Base-by-base conservation (phyloP, 345 rosid genomes). In the Toxicodendron radicans region DNA sequence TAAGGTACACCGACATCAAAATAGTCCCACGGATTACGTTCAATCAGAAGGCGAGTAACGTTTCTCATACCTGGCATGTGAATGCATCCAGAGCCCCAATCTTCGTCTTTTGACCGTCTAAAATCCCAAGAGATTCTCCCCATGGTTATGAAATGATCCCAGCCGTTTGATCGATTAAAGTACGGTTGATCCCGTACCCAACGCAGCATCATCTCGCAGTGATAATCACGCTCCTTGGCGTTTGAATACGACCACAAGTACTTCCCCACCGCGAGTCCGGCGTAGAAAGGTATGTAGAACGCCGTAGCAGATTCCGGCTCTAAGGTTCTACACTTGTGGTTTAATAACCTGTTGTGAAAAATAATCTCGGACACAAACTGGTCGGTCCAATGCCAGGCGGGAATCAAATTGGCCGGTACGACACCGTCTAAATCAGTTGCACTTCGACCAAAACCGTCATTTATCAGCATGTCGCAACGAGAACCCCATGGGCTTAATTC, bases 91-190 rank as follows among this genome's bases (percentile, higher is more conserved):
- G 98, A 95, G 13, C 99, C 99, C 99, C 99, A 96, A 64, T 90
- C 99, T 0, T 86, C 64, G 68, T 84, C 87, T 9, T 77, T 87
- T 17, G 97, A 80, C 69, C 98, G 85, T 1, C 99, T 88, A 73
- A 96, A 96, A 83, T 96, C 99, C 99, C 98, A 96, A 14, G 98
- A 86, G 85, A 96, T 93, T 38, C 99, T 91, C 0, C 98, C 99
- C 98, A 93, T 90, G 6, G 94, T 85, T 45, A 93, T 67, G 75
- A 93, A 96, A 70, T 96, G 99, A 89, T 96, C 87, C 99, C 99
- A 91, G 10, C 98, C 99, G 76, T 83, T 72, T 2, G 98, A 93
- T 83, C 73, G 80, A 61, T 72, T 82, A 87, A 82, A 96, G 33
- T 84, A 80, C 18, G 84, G 89, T 41, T 96, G 99, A 64, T 79